Evolutionary conservation across 495 filamentous ascomycete genomes (phyloP), one percentile per base, ranked within the genome.

Genomic region (Aspergillus diversus): DNA sequence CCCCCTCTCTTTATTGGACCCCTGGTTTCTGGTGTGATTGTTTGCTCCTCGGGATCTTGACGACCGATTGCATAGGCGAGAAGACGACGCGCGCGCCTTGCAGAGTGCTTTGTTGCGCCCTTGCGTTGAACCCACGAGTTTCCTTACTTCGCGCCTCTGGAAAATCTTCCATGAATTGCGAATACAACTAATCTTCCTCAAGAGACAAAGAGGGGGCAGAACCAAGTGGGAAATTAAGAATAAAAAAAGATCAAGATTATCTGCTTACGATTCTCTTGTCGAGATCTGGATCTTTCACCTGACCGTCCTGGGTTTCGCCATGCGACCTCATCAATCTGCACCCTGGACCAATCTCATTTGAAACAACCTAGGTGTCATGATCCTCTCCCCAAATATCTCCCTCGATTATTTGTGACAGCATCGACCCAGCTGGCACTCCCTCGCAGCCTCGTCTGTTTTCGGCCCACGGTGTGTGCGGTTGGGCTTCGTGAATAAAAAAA

Each of bases 341-440:
- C 46, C 63, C 58, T 60, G 52, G 63, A 46, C 60, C 64, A 66
- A 66, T 61, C 55, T 63, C 55, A 47, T 63, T 57, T 66, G 64
- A 69, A 69, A 64, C 64, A 50, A 46, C 46, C 39, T 53, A 57
- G 52, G 64, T 69, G 64, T 66, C 67, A 69, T 66, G 67, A 55
- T 63, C 59, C 54, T 55, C 55, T 34, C 35, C 55, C 55, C 46
- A 54, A 59, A 39, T 53, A 49, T 54, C 52, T 46, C 55, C 63
- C 48, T 39, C 50, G 27, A 48, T 55, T 61, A 61, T 55, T 50
- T 64, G 57, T 64, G 63, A 60, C 50, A 42, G 35, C 27, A 12
- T 33, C 39, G 13, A 21, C 51, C 43, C 62, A 33, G 16, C 51
- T 55, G 39, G 62, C 52, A 48, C 5, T 43, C 37, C 58, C 47